These are phyloP conservation scores for Suillus fuscotomentosus DNA, from an alignment of 768 basidiomycete species.

Conservation along the genomic window DNA sequence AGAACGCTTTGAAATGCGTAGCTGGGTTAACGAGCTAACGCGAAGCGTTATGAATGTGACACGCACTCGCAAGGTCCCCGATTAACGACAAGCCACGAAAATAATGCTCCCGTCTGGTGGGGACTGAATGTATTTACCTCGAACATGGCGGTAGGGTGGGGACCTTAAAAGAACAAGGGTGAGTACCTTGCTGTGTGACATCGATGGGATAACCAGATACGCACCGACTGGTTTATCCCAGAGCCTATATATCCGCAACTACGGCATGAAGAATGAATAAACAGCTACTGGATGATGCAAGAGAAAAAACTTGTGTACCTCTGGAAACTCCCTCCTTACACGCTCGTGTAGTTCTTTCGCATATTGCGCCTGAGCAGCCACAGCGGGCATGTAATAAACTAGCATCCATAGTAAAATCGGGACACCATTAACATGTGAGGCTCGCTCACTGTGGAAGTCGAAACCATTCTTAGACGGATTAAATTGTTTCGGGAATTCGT, in stretches of 20 bases:
- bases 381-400: conserved; percentile 64
- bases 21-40: conserved; percentile 1
- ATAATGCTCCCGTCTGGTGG: conserved; percentile 67
- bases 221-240: conserved; percentile 63
- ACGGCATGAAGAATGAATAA: background rate
- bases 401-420: background rate
- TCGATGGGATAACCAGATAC: conserved; percentile 11
- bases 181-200: background rate
- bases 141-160: conserved; percentile 72
- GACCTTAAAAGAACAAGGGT: conserved; percentile 37
- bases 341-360: conserved; percentile 58
- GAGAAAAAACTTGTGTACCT: conserved; percentile 36
- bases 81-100: conserved; percentile 65
- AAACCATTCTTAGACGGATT: conserved; percentile 55
- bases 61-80: conserved; percentile 72
- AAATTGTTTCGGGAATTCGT: conserved; percentile 55
- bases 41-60: background rate
- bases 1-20: conserved; percentile 46
- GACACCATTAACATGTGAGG: background rate
- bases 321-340: conserved; percentile 65
- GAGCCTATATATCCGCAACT: conserved; percentile 62
- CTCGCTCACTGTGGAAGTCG: conserved; percentile 68
- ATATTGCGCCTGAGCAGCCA: conserved; percentile 42
- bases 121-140: conserved; percentile 67
- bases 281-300: background rate